phyloP scores from a whole-genome alignment of 495 filamentous ascomycete species.

The Trichodelitschia bisporula region DNA sequence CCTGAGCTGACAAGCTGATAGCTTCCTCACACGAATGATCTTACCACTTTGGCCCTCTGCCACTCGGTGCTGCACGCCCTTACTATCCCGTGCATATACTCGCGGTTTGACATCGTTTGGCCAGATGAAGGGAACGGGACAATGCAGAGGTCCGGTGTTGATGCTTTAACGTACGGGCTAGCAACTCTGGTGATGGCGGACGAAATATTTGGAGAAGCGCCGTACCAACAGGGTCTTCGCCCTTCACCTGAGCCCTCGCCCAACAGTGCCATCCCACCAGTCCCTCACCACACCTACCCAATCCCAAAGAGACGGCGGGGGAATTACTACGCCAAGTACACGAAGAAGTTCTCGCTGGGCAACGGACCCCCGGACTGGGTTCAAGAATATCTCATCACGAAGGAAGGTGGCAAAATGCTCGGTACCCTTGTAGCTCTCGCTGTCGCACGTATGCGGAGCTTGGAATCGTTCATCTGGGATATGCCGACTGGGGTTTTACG shows the following conservation, averaged over 20 bases:
- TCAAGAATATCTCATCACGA: conserved; percentile 64
- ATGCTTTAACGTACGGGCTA: conserved; percentile 77
- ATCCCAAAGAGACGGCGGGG: conserved; percentile 22
- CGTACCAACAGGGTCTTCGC: conserved; percentile 12
- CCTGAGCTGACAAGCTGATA: too few relatives aligned
- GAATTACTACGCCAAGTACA: conserved; percentile 68
- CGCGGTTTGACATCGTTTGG: conserved; percentile 87
- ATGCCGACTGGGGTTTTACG: conserved; percentile 82
- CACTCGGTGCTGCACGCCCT: conserved; percentile 67
- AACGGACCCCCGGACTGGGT: conserved; percentile 72
- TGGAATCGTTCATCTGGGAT: conserved; percentile 88
- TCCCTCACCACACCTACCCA: conserved; percentile 7
- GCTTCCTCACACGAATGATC: conserved; percentile 73
- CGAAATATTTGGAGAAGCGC: conserved; percentile 34
- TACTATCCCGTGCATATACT: conserved; percentile 70
- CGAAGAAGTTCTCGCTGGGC: conserved; percentile 71
- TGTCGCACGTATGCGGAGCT: conserved; percentile 61
- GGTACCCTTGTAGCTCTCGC: conserved; percentile 76
- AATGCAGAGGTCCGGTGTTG: conserved; percentile 51
- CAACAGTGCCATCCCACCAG: conserved; percentile 7
- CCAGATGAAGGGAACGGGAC: conserved; percentile 41
- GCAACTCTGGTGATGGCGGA: conserved; percentile 65
- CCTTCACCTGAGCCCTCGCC: conserved; percentile 3
- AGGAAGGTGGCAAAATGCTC: conserved; percentile 83
- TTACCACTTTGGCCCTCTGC: conserved; percentile 59